Base-by-base conservation (phyloP, 352 stramenopile species). In the Globisporangium rhizosaccharum region DNA sequence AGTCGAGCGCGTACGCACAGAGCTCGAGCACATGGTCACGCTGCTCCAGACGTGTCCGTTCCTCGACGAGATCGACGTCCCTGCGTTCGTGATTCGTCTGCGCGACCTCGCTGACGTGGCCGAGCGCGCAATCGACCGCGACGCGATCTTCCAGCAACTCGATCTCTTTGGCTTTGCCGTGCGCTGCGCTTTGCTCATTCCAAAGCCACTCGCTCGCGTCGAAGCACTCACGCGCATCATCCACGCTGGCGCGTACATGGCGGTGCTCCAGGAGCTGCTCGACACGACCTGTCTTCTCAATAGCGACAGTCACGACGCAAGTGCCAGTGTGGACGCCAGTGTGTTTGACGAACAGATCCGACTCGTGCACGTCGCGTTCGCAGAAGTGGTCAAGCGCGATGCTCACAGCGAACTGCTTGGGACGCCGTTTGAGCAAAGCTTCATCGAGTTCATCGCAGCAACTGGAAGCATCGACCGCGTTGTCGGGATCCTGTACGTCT, bases 41-140 rank as follows among this genome's bases (percentile, higher is more conserved):
- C 33, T 82, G 26, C 70, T 88, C 18, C 63, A 87, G 66, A 77
- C 59, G 23, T 87, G 79, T 23, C 76, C 77, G 2, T 88, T 85
- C 57, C 64, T 88, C 17, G 75, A 87, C 20, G 71, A 72, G 55
- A 73, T 88, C 5, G 73, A 88, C 49, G 64, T 85, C 14, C 52
- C 68, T 56, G 61, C 57, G 18, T 73, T 87, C 56, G 75, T 87
- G 8, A 61, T 82, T 60, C 70, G 76, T 49, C 52, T 86, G 3
- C 61, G 70, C 10, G 74, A 86, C 46, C 53, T 86, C 20, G 68
- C 53, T 53, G 53, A 56, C 14, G 52, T 79, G 18, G 59, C 50
- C 0, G 62, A 76, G 25, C 33, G 55, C 17, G 45, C 67, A 5
- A 18, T 15, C 4, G 58, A 75, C 20, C 51, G 51, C 30, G 14